phyloP scores from a whole-genome alignment of 2,329 filamentous ascomycete genomes.

The Colletotrichum magnum region DNA sequence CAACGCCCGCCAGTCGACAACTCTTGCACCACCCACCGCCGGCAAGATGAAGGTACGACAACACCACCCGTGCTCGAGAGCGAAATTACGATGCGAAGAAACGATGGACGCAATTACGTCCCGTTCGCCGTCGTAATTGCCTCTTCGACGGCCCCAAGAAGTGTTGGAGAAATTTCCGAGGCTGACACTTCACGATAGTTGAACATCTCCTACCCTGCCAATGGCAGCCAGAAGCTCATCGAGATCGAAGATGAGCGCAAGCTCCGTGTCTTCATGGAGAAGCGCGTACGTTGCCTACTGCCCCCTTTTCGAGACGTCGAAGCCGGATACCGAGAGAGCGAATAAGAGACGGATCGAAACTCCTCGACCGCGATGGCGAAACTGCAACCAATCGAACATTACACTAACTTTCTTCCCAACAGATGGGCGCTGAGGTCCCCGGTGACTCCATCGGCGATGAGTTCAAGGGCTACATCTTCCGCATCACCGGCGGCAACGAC shows the following conservation, averaged over 20 bases:
- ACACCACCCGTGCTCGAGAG: conserved; percentile 1
- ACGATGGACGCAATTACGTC: neutral
- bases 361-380: conserved; percentile 25
- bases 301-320: conserved; percentile 8
- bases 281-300: conserved; percentile 76
- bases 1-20: conserved; percentile 57
- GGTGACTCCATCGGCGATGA: conserved; percentile 97
- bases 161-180: neutral
- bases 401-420: conserved; percentile 52
- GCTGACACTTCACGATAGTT: conserved; percentile 55
- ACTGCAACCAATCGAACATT: conserved; percentile 29
- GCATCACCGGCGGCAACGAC: conserved; percentile 99
- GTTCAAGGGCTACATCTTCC: conserved; percentile 99
- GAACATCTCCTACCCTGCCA: conserved; percentile 91
- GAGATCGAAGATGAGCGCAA: conserved; percentile 99
- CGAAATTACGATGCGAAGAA: neutral
- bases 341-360: conserved; percentile 38
- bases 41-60: conserved; percentile 64
- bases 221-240: conserved; percentile 99
- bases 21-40: conserved; percentile 61
- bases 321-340: conserved; percentile 29
- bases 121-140: neutral
- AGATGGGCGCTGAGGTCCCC: conserved; percentile 92
- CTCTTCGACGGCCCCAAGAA: neutral
- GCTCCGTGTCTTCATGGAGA: conserved; percentile 98